Evolutionary conservation across 352 stramenopile genomes (phyloP).

Genomic region (Pythium diclinum): DNA sequence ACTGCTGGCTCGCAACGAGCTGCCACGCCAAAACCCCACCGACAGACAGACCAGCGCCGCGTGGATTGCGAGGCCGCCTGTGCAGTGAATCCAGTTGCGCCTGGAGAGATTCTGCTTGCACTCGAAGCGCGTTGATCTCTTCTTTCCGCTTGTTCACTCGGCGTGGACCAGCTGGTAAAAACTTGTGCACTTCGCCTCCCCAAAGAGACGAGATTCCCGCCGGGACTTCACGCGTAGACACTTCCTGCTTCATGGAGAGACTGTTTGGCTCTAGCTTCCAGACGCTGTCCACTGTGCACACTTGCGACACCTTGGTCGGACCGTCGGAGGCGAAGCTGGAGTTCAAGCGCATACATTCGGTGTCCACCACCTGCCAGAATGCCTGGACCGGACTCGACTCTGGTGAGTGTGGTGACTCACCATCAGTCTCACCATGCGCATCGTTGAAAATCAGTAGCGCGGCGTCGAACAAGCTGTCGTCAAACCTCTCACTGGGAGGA

Average conservation of each 20-base stretch:
- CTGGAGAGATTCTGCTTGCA: neutral
- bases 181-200: neutral
- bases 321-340: no score
- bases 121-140: constrained; percentile 17
- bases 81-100: neutral
- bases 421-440: no score
- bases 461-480: no score
- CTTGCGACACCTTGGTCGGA: neutral
- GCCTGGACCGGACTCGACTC: no score
- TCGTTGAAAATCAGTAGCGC: no score
- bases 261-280: neutral
- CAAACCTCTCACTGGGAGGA: no score
- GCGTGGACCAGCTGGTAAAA: neutral
- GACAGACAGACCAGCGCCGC: neutral
- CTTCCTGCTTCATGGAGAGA: neutral
- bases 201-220: neutral
- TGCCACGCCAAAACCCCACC: neutral
- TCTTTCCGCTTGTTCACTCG: constrained; percentile 8
- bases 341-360: no score
- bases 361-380: no score
- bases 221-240: neutral
- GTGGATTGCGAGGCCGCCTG: neutral
- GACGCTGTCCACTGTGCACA: no score
- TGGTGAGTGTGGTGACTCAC: no score
- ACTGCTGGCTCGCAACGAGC: neutral